Evolutionary conservation across 176 grass and related monocot genomes (phyloP).

Genomic region (Chrysopogon serrulatus): DNA sequence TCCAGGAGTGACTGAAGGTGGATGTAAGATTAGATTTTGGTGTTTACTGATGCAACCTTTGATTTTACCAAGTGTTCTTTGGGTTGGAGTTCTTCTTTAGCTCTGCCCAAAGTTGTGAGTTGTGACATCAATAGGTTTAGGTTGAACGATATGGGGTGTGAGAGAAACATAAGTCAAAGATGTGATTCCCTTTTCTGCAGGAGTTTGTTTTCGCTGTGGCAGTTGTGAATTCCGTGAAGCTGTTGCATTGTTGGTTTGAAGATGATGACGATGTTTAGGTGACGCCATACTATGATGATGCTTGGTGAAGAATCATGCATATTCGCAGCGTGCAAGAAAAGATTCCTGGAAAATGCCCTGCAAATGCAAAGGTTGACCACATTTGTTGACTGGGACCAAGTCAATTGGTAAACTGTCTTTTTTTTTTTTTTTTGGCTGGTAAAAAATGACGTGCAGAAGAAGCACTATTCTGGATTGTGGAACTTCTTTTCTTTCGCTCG

Average conservation of each 20-base stretch:
- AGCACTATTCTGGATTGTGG: not conserved
- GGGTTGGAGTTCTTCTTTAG: not conserved
- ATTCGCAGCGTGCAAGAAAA: not conserved
- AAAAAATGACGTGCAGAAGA: not conserved
- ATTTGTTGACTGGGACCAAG: not conserved
- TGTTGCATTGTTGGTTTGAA: not conserved
- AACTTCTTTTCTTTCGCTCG: not conserved
- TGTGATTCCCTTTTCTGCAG: not conserved
- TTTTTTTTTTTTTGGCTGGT: not conserved
- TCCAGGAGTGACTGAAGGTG: not conserved
- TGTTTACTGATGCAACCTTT: not conserved
- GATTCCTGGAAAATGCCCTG: not conserved
- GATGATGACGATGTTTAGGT: not conserved
- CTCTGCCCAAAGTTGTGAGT: not conserved
- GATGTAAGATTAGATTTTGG: slow-evolving; percentile 20
- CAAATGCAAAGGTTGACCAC: not conserved
- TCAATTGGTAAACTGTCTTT: not conserved
- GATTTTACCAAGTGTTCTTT: not conserved
- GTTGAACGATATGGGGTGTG: not conserved
- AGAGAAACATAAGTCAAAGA: not conserved
- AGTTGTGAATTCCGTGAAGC: not conserved
- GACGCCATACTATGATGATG: not conserved
- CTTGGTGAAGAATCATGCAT: not conserved
- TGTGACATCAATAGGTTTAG: not conserved
- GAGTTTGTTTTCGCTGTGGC: not conserved